Conservation (phyloP, 1,284 basidiomycete species). For the Chondrostereum purpureum region DNA sequence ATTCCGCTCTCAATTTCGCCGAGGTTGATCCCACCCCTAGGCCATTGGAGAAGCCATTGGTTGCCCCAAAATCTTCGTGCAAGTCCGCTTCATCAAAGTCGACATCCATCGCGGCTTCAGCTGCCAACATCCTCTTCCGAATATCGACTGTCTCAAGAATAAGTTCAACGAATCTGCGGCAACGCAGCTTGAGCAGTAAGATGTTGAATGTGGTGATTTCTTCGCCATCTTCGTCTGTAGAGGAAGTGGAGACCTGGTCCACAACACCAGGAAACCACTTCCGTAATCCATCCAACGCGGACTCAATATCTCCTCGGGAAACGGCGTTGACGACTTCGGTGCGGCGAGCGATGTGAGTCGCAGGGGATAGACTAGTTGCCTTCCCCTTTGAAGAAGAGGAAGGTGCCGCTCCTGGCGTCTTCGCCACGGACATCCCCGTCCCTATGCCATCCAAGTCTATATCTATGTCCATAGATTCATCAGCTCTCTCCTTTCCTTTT, state of each 20-base stretch:
- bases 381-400: not conserved
- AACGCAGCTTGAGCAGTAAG: constrained; percentile 69
- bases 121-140: constrained; percentile 47
- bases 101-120: constrained; percentile 24
- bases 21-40: constrained; percentile 16
- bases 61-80: constrained; percentile 34
- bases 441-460: constrained; percentile 48
- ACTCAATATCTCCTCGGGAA: constrained; percentile 63
- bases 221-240: not conserved
- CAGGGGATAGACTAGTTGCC: constrained; percentile 13
- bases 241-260: constrained; percentile 20
- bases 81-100: constrained; percentile 48
- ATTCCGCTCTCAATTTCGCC: constrained; percentile 28
- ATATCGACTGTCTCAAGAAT: constrained; percentile 63
- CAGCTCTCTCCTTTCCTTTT: not conserved
- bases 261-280: constrained; percentile 56
- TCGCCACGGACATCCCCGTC: constrained; percentile 11
- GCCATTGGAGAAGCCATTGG: constrained; percentile 21
- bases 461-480: constrained; percentile 26
- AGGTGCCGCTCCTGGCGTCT: not conserved
- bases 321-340: constrained; percentile 66
- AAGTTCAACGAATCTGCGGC: constrained; percentile 78
- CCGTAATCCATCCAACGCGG: constrained; percentile 51
- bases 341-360: constrained; percentile 54
- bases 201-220: constrained; percentile 20